Evolutionary conservation across 225 moss, liverwort and hornwort species (phyloP).

Genomic region (Lunularia cruciata): DNA sequence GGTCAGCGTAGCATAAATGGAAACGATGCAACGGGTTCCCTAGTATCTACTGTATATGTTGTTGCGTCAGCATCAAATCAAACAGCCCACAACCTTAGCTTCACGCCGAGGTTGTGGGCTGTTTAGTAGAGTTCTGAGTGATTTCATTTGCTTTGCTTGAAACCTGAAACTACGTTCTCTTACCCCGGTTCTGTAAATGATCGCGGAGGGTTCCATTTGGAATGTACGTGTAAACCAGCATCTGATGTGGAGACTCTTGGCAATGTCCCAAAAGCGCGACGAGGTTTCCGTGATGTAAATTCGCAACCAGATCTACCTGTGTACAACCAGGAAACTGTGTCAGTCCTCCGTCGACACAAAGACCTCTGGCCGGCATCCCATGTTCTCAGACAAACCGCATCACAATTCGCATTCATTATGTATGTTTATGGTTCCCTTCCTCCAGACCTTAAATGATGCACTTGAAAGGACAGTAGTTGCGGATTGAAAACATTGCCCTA

Average conservation of each 20-base stretch:
- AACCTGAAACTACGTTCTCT: too few species aligned
- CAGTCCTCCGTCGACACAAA: background rate
- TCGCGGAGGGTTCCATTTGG: constrained; percentile 10
- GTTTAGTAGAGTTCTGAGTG: too few species aligned
- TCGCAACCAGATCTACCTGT: constrained; percentile 20
- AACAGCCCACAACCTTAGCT: too few species aligned
- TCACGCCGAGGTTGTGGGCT: too few species aligned
- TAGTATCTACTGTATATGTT: too few species aligned
- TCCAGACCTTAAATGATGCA: background rate
- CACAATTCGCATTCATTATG: background rate
- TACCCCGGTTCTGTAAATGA: constrained; percentile 3
- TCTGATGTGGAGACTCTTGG: constrained; percentile 19
- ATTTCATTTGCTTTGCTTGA: too few species aligned
- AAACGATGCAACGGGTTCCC: too few species aligned
- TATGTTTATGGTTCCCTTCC: background rate
- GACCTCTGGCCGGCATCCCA: too few species aligned
- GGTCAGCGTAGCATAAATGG: too few species aligned
- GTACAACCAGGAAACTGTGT: background rate
- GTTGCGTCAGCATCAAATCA: too few species aligned
- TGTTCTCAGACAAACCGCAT: background rate
- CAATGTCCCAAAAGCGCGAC: constrained; percentile 20
- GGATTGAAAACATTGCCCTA: background rate
- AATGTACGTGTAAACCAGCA: constrained; percentile 8
- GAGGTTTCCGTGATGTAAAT: constrained; percentile 4
- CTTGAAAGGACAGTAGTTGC: background rate